phyloP scores from a whole-genome alignment of 768 basidiomycete genomes.

The Panaeolus papilionaceus region DNA sequence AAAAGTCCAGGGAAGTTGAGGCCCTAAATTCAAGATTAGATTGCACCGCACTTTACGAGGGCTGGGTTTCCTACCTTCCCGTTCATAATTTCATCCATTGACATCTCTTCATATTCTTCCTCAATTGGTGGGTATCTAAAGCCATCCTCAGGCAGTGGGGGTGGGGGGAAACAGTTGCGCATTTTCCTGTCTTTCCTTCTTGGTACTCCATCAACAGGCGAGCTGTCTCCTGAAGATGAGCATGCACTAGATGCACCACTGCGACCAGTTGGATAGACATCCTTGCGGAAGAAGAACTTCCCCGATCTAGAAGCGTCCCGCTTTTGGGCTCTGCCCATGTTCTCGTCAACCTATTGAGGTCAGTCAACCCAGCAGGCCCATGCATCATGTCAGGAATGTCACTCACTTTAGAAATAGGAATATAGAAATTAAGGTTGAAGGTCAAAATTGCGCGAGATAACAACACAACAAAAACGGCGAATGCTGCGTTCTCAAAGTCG shows the following conservation, averaged over 20 bases:
- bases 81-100: constrained; percentile 90
- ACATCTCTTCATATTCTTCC: constrained; percentile 93
- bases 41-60: background rate
- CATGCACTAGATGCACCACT: constrained; percentile 48
- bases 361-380: constrained; percentile 2
- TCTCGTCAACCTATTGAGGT: constrained; percentile 84
- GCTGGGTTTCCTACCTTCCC: constrained; percentile 69
- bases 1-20: constrained; percentile 79
- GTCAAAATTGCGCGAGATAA: constrained; percentile 92
- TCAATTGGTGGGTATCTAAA: constrained; percentile 52
- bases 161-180: constrained; percentile 73
- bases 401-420: constrained; percentile 93
- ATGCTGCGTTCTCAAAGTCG: constrained; percentile 99
- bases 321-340: constrained; percentile 90
- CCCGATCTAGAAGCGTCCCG: constrained; percentile 76
- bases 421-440: constrained; percentile 93
- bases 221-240: constrained; percentile 52
- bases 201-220: constrained; percentile 41
- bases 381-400: background rate
- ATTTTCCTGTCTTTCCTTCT: constrained; percentile 67
- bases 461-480: constrained; percentile 92
- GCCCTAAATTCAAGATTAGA: constrained; percentile 44
- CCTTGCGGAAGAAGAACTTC: constrained; percentile 91
- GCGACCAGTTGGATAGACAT: constrained; percentile 69
- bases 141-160: constrained; percentile 59